Conservation (phyloP, 148 eudicot species). For the Rhododendron simsii region DNA sequence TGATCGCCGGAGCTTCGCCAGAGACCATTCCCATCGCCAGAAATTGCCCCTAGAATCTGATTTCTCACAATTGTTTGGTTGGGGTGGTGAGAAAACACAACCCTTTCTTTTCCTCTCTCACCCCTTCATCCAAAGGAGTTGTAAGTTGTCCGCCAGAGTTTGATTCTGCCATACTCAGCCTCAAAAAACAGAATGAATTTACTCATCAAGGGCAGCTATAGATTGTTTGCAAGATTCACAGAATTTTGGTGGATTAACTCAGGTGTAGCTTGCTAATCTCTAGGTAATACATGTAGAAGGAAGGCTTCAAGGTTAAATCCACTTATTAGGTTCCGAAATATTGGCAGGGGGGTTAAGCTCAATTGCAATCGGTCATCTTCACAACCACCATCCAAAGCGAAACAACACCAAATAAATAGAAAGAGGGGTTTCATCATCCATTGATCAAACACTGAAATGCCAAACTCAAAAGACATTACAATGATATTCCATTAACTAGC, state of each 20-base stretch:
- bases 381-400: not conserved
- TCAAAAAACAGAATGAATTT: no score
- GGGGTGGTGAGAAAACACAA: no score
- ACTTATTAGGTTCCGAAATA: not conserved
- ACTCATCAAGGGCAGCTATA: not conserved
- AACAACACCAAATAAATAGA: not conserved
- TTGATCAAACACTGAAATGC: not conserved
- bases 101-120: no score
- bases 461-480: not conserved
- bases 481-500: not conserved
- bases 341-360: not conserved
- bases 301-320: not conserved
- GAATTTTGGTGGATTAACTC: not conserved
- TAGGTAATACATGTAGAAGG: not conserved
- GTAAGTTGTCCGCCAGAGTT: no score
- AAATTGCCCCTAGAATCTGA: no score
- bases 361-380: not conserved
- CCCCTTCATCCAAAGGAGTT: no score
- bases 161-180: no score
- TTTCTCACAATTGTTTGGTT: no score
- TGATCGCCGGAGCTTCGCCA: no score
- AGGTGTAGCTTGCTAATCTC: not conserved
- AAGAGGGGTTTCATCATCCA: not conserved
- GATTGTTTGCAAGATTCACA: no score
- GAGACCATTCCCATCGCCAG: no score